Evolutionary conservation across 495 filamentous ascomycete species (phyloP).

Genomic region (Baudoinia panamericana): DNA sequence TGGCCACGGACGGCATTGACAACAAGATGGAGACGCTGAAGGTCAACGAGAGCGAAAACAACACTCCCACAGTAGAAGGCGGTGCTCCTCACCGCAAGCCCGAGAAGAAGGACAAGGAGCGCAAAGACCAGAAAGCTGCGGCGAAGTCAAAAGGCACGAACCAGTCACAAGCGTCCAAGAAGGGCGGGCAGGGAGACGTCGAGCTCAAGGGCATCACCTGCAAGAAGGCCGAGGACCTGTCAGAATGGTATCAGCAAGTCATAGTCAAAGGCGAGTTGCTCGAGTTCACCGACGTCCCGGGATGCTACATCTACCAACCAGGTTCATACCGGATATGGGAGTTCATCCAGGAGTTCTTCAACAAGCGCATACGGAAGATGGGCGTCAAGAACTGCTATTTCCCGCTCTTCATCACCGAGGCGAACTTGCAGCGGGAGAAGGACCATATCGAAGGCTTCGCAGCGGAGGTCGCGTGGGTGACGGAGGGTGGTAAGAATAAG

Average conservation of each 20-base stretch:
- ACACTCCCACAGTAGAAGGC: conserved; percentile 1
- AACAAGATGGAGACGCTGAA: conserved; percentile 11
- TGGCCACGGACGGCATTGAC: conserved; percentile 4
- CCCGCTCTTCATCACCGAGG: conserved; percentile 82
- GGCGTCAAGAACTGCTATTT: conserved; percentile 93
- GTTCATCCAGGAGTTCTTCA: conserved; percentile 79
- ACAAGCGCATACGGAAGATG: conserved; percentile 69
- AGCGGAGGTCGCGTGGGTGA: conserved; percentile 97
- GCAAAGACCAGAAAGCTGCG: conserved; percentile 17
- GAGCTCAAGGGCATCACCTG: conserved; percentile 76
- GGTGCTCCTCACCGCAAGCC: conserved; percentile 13
- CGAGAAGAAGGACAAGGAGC: conserved; percentile 22
- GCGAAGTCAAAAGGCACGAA: conserved; percentile 12
- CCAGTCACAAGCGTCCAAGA: conserved; percentile 21
- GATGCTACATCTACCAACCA: conserved; percentile 79
- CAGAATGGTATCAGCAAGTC: conserved; percentile 90
- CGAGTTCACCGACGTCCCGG: conserved; percentile 86
- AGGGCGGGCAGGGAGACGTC: conserved; percentile 46
- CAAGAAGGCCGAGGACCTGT: conserved; percentile 73
- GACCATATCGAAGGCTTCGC: conserved; percentile 96
- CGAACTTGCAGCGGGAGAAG: conserved; percentile 87
- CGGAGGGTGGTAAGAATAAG: conserved; percentile 77
- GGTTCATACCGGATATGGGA: conserved; percentile 87
- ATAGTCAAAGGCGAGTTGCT: conserved; percentile 91
- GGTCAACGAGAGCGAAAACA: background rate